These are phyloP conservation scores for Leucosporidium creatinivorum DNA, from an alignment of 768 basidiomycete species.

Conservation along the genomic window DNA sequence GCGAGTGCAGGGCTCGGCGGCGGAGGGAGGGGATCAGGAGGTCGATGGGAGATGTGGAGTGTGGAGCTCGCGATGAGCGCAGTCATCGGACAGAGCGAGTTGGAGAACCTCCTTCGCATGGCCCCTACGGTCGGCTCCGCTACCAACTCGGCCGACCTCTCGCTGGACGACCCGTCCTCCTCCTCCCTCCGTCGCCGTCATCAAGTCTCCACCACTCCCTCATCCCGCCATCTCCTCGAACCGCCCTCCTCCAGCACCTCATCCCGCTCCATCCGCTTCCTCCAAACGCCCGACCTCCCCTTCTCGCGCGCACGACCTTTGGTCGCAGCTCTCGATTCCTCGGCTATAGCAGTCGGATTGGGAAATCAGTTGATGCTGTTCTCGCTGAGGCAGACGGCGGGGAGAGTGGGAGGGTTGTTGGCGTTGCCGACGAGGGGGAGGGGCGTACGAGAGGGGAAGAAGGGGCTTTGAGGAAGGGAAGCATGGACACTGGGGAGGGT, in stretches of 20 bases:
- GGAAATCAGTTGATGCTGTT: constrained; percentile 16
- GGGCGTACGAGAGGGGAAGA: too few relatives aligned
- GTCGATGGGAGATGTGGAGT: constrained; percentile 27
- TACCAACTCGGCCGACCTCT: too few relatives aligned
- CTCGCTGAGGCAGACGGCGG: neutral
- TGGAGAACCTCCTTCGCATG: neutral
- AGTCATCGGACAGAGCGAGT: too few relatives aligned
- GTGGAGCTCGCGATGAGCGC: neutral
- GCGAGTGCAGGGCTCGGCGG: too few relatives aligned
- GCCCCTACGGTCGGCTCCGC: neutral
- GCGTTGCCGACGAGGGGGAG: neutral
- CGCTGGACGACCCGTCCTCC: neutral
- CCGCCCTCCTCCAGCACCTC: neutral
- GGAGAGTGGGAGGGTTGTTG: neutral
- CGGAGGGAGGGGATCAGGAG: neutral
- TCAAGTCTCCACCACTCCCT: neutral
- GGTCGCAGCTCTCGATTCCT: neutral
- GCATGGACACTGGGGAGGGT: too few relatives aligned
- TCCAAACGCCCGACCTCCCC: constrained; percentile 9
- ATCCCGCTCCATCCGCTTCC: neutral
- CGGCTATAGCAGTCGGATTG: constrained; percentile 6
- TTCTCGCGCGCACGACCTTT: constrained; percentile 23
- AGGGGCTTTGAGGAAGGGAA: too few relatives aligned
- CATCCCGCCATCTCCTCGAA: neutral
- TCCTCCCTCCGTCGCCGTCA: neutral